Evolutionary conservation across 2,329 filamentous ascomycete species (phyloP).

Genomic region (Leptodontidium sp.): DNA sequence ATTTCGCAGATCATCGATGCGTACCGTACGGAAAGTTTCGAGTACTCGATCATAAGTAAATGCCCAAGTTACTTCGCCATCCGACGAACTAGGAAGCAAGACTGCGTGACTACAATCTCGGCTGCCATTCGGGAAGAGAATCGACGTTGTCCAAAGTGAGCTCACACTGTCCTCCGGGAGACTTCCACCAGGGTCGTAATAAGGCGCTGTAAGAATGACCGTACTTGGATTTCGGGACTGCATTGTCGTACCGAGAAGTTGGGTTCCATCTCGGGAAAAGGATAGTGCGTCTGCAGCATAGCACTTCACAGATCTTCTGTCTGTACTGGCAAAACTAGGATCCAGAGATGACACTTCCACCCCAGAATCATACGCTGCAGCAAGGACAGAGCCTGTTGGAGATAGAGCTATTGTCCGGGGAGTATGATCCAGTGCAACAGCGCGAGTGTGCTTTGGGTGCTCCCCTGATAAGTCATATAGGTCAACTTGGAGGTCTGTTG

Average conservation of each 20-base stretch:
- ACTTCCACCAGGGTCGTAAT: conserved; percentile 76
- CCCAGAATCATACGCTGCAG: conserved; percentile 85
- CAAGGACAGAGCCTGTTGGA: conserved; percentile 81
- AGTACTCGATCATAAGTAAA: conserved; percentile 81
- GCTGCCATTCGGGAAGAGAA: conserved; percentile 83
- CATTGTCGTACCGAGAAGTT: conserved; percentile 78
- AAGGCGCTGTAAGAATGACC: conserved; percentile 80
- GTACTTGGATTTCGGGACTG: conserved; percentile 71
- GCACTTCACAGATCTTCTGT: conserved; percentile 80
- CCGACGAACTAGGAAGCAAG: conserved; percentile 56
- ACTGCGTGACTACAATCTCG: conserved; percentile 81
- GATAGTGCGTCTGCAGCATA: conserved; percentile 76
- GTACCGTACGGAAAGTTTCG: conserved; percentile 79
- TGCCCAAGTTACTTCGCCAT: conserved; percentile 76
- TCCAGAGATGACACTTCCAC: conserved; percentile 85
- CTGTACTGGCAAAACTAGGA: conserved; percentile 67
- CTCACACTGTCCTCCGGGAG: conserved; percentile 73
- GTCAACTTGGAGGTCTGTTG: conserved; percentile 84
- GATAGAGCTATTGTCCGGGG: conserved; percentile 83
- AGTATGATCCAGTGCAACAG: conserved; percentile 79
- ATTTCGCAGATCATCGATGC: conserved; percentile 76
- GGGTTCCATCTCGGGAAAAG: conserved; percentile 81
- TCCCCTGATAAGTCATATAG: conserved; percentile 75
- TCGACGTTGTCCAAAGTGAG: conserved; percentile 85
- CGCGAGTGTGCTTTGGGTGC: conserved; percentile 75